Base-by-base conservation (phyloP, 2,329 filamentous ascomycete species). In the Penicillium sp. region DNA sequence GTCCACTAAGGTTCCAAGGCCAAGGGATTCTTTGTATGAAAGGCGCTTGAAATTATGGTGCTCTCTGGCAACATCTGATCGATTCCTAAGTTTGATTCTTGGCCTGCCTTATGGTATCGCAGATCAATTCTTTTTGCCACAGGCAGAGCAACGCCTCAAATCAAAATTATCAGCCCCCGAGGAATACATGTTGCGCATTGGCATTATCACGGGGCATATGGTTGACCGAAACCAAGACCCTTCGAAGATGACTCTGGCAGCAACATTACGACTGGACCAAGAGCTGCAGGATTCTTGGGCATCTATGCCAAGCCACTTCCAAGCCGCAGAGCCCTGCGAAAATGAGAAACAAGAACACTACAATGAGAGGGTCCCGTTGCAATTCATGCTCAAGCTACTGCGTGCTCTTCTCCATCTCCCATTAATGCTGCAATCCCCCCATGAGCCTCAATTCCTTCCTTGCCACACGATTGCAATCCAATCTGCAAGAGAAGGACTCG, bases 1-100 rank as follows among this genome's bases (percentile, higher is more conserved):
- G 10, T 67, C 71, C 19, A 64, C 67, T 22, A 69, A 68, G 12
- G 61, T 65, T 5, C 63, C 63, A 31, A 63, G 61, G 31, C 65
- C 66, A 11, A 59, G 54, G 5, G 68, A 65, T 28, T 56, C 45
- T 10, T 54, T 69, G 5, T 69, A 69, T 46, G 63, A 66, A 16
- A 68, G 73, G 19, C 67, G 70, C 10, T 63, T 71, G 44, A 67
- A 66, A 40, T 57, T 75, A 4, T 81, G 78, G 79, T 66, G 69
- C 17, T 59, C 68, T 8, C 58, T 80, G 14, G 74, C 73, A 56
- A 66, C 73, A 22, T 62, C 70, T 2, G 83, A 86, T 58, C 74
- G 82, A 30, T 78, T 79, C 58, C 63, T 82, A 6, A 80, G 80
- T 25, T 64, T 83, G 17, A 70, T 83, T n/a, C 73, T 84, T 4